Evolutionary conservation across 2,329 filamentous ascomycete genomes (phyloP).

Genomic region (Cercospora brassicicola): DNA sequence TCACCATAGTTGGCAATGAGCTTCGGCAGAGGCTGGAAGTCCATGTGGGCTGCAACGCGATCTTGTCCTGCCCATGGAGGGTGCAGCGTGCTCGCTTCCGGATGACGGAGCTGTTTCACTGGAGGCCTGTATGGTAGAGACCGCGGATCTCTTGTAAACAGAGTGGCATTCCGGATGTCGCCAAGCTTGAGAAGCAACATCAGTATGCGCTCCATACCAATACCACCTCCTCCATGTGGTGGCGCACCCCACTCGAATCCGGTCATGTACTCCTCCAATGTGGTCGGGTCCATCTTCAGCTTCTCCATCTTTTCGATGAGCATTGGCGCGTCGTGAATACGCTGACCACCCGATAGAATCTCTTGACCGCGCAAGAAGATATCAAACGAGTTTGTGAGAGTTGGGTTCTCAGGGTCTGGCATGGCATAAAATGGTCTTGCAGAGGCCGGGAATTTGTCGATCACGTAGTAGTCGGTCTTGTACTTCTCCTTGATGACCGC

Average conservation of each 20-base stretch:
- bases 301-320: slow-evolving; percentile 76
- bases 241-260: slow-evolving; percentile 87
- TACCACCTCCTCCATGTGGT: slow-evolving; percentile 85
- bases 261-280: slow-evolving; percentile 86
- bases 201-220: slow-evolving; percentile 84
- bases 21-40: slow-evolving; percentile 74
- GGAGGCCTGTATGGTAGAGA: slow-evolving; percentile 71
- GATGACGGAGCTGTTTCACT: slow-evolving; percentile 70
- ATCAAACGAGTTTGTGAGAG: slow-evolving; percentile 87
- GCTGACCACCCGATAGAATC: slow-evolving; percentile 87
- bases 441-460: slow-evolving; percentile 86
- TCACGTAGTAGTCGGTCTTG: slow-evolving; percentile 85
- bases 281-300: slow-evolving; percentile 72
- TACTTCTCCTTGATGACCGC: slow-evolving; percentile 83
- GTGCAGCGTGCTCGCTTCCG: slow-evolving; percentile 79
- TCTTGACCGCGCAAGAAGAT: slow-evolving; percentile 93
- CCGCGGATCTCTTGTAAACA: slow-evolving; percentile 86
- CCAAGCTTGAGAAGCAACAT: slow-evolving; percentile 83
- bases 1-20: slow-evolving; percentile 95
- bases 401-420: slow-evolving; percentile 70
- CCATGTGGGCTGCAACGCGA: slow-evolving; percentile 49
- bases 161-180: slow-evolving; percentile 82
- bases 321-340: slow-evolving; percentile 77
- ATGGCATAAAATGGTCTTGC: slow-evolving; percentile 91
- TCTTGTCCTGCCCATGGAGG: slow-evolving; percentile 62